These are phyloP conservation scores for Aspergillus saccharolyticus DNA, from an alignment of 495 filamentous ascomycete species.

Conservation along the genomic window DNA sequence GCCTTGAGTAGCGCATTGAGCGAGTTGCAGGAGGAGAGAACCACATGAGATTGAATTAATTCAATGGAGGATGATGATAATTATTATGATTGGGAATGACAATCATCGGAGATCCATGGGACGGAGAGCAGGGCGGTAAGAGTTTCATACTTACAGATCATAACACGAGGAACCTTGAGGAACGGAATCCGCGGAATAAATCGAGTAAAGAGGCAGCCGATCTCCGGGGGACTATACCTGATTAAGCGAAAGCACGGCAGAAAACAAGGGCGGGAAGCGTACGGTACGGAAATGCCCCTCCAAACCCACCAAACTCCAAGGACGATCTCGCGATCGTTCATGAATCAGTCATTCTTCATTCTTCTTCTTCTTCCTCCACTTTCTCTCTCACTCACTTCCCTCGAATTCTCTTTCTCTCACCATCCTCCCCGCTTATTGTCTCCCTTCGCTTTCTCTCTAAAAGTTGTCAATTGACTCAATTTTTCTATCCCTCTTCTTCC, in stretches of 20 bases:
- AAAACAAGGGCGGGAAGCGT: not conserved
- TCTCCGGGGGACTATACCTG: slow-evolving; percentile 19
- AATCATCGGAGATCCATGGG: not conserved
- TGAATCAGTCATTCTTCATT: not conserved
- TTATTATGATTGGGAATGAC: not conserved
- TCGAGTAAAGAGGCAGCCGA: slow-evolving; percentile 3
- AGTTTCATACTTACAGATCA: not conserved
- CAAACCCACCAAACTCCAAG: slow-evolving; percentile 5
- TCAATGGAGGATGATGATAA: not conserved
- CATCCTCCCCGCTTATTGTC: too few species aligned
- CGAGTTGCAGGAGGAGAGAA: not conserved
- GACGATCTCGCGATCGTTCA: not conserved
- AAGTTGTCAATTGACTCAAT: too few species aligned
- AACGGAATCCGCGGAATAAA: not conserved
- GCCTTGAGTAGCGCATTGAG: slow-evolving; percentile 31
- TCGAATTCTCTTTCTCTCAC: too few species aligned
- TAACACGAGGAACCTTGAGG: too few species aligned
- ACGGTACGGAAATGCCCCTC: not conserved
- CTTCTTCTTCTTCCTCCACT: not conserved
- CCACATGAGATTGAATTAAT: not conserved
- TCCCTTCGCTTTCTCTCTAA: too few species aligned
- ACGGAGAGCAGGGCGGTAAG: not conserved
- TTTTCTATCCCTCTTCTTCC: too few species aligned
- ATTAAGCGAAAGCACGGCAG: not conserved
- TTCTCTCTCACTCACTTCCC: too few species aligned